Evolutionary conservation across 2,329 filamentous ascomycete species (phyloP), one percentile per base, ranked within the genome.

Genomic region (Aureobasidium leucospermi): DNA sequence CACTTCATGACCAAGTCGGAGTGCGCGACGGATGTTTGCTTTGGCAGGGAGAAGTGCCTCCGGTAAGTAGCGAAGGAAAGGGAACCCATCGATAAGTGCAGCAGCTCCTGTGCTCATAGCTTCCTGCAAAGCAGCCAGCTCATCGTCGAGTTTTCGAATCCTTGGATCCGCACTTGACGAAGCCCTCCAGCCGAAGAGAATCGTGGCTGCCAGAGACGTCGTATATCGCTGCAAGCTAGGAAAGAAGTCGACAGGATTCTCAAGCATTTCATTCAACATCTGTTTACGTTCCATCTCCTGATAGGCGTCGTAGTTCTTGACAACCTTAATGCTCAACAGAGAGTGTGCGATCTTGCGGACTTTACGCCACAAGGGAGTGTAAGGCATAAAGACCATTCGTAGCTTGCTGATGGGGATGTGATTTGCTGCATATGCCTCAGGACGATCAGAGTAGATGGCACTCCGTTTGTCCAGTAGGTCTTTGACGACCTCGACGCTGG

Each of bases 201-300:
- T 80, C 3, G 75, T 74, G 0, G 78, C 80, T 0, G 76, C 78
- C 8, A 81, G 63, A 1, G 78, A 77, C 49, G 75, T 78, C 2
- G 76, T 74, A 61, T 79, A 82, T 32, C 78, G 72, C 10, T 76
- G 70, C 16, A 81, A 71, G 52, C 80, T 75, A 10, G 77, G 66
- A 4, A 74, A 57, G 46, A 78, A 79, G 1, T 71, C 60, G 1
- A 74, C 63, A 0, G 79, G 79, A 6, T 68, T 61, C 0, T 76
- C 73, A 3, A 83, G 63, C 16, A 84, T 67, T 6, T 78, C 76
- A 46, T 71, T 62, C 19, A 82, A 69, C 79, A 84, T 79, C 52
- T 78, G 75, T 64, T 78, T 80, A 67, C 78, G 81, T 66, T 84
- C 81, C 2, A 84, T 71, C 49, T 79, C 75, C 63, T 84, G 81